Evolutionary conservation across 2,329 filamentous ascomycete genomes (phyloP).

Genomic region (Domatiomyces catenatus): DNA sequence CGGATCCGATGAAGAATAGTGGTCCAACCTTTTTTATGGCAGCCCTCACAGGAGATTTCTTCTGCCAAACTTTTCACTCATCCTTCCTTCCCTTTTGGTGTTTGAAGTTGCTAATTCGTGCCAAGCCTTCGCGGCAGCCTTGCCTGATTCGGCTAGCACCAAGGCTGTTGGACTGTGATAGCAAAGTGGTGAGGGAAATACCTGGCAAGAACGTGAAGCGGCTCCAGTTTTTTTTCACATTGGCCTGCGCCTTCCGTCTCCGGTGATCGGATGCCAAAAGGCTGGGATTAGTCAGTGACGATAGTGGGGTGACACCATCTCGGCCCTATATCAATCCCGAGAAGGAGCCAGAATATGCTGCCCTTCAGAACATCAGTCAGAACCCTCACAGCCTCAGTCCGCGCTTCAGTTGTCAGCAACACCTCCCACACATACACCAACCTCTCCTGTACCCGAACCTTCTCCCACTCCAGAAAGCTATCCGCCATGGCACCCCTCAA

Average conservation of each 20-base stretch:
- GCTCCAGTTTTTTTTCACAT: background rate
- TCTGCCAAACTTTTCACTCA: too few relatives aligned
- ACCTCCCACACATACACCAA: background rate
- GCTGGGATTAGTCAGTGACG: background rate
- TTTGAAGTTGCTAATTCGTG: too few relatives aligned
- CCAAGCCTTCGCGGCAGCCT: too few relatives aligned
- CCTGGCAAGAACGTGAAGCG: too few relatives aligned
- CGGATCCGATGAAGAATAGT: too few relatives aligned
- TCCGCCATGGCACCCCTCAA: conserved; percentile 51
- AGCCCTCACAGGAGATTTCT: too few relatives aligned
- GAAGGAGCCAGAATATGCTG: background rate
- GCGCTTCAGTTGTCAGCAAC: background rate
- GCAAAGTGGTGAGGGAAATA: too few relatives aligned
- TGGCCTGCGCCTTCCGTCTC: background rate
- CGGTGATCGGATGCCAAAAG: background rate
- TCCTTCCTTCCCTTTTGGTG: too few relatives aligned
- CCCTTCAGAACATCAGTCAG: background rate
- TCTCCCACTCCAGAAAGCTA: background rate
- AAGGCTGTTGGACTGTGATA: too few relatives aligned
- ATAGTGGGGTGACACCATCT: background rate
- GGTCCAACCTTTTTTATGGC: too few relatives aligned
- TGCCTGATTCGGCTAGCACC: too few relatives aligned
- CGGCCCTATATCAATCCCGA: background rate
- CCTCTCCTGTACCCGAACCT: background rate
- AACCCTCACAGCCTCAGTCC: background rate